Evolutionary conservation across 78 protist genomes (phyloP), one percentile per base, ranked within the genome.

Genomic region (Dictyostelium firmibasis): DNA sequence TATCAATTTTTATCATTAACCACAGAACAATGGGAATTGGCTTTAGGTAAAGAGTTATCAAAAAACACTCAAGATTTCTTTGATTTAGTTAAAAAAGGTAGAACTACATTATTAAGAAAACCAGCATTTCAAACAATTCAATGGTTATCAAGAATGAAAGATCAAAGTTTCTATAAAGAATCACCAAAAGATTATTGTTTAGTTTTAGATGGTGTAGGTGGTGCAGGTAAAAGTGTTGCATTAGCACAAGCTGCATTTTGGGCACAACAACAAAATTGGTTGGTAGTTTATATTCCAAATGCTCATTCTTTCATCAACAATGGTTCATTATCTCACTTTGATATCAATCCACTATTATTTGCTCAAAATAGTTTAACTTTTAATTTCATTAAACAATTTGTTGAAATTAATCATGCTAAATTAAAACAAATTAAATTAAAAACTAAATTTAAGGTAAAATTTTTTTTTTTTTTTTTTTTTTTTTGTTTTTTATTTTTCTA

Each of bases 211-310:
- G 96, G 96, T 29, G 18, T 14, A 11, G 7, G n/a, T 36, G 96
- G 96, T 27, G 1, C 81, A 18, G 96, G 96, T 25, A 93, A 93
- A 36, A 70, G 85, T 16, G 70, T 82, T 3, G 7, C 81, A 13
- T 91, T 93, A 27, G 35, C 53, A 20, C 92, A 85, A 70, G 23
- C 44, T 35, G 79, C 81, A 31, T 86, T 85, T 62, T 93, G 96
- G 96, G 96, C 96, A 13, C 81, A 81, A 27, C 91, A 93, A 83
- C 87, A 93, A 75, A 78, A 83, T 72, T 93, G 96, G 96, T 86
- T 93, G 9, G 96, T 93, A 5, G 47, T 93, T 31, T 93, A 93
- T 35, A 77, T 93, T 18, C 92, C 96, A 85, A 23, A 47, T 64
- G 87, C 44, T 11, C 11, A 53, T 69, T 16, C 72, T 7, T 89